Base-by-base conservation (phyloP, 345 rosid genomes). In the Aegle marmelos region DNA sequence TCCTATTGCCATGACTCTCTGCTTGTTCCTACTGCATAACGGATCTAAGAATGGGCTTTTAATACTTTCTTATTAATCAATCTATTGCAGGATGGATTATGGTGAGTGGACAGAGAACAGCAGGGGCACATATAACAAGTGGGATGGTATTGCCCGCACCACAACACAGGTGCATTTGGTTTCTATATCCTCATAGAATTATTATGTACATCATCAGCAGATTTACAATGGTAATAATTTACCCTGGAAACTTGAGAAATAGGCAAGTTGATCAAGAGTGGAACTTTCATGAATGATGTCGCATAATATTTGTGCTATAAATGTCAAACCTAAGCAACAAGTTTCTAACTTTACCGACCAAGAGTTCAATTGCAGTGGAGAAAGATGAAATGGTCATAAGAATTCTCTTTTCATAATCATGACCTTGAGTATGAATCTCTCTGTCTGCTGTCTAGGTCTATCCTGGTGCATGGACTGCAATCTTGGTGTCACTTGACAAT, bases 51-150 rank as follows among this genome's bases (percentile, higher is more conserved):
- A 37, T 37, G 45, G 65, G 48, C 71, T 45, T 76, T 75, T 76
- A 33, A 63, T 8, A 48, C 59, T 57, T 37, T 36, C 13, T 70
- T 71, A 63, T 68, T 59, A 21, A 76, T 79, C 37, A n/a, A 41
- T 70, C 61, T 25, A 21, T 72, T 86, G 83, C 86, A 96, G 98
- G 77, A 94, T 97, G 99, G 99, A 97, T 81, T 94, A 87, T 62
- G 99, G 99, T 53, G 98, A 94, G 73, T 97, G 98, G 99, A 87
- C 97, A 16, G 96, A 97, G 65, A 91, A 89, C 80, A 94, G 99
- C 89, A 89, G 98, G 82, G 98, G 98, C 39, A 94, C 98, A 59
- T 97, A 97, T 82, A 97, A 97, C 78, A 97, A 97, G 84, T 97
- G 98, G 98, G 99, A 94, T 76, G 98, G 98, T 34, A 93, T 97